Evolutionary conservation across 345 rosid species (phyloP).

Genomic region (Hibiscus syriacus): DNA sequence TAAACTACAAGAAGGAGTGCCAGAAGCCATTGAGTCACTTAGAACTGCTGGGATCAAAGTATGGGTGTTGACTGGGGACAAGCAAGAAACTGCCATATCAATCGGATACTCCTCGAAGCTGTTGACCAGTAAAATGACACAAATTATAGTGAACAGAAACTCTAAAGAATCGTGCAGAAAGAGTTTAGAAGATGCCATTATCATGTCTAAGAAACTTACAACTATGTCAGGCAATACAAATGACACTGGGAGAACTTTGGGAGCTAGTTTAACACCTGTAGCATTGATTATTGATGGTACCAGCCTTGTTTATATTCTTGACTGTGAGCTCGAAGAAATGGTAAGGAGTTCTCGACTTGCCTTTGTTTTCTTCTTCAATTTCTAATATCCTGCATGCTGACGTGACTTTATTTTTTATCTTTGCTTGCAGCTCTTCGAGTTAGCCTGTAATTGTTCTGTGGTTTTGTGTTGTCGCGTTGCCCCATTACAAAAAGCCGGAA

Average conservation of each 20-base stretch:
- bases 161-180: conserved; percentile 71
- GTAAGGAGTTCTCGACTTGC: conserved; percentile 26
- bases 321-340: conserved; percentile 83
- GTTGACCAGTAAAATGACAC: conserved; percentile 71
- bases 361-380: conserved; percentile 12
- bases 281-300: conserved; percentile 96
- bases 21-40: conserved; percentile 88
- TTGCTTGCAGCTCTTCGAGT: conserved; percentile 69
- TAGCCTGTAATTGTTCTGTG: too few relatives aligned
- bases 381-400: conserved; percentile 12
- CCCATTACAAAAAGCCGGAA: conserved; percentile 98
- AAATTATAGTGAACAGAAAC: conserved; percentile 65
- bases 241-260: too few relatives aligned
- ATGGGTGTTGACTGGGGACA: too few relatives aligned
- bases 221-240: conserved; percentile 24
- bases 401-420: conserved; percentile 15
- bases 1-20: conserved; percentile 87
- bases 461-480: conserved; percentile 98
- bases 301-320: conserved; percentile 94
- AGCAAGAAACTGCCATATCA: too few relatives aligned
- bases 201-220: conserved; percentile 41
- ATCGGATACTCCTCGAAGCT: too few relatives aligned
- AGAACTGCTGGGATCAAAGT: too few relatives aligned
- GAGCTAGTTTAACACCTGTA: conserved; percentile 23
- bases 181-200: too few relatives aligned